Base-by-base conservation (phyloP, 257 asterid species). In the Parsonsia alboflavescens region DNA sequence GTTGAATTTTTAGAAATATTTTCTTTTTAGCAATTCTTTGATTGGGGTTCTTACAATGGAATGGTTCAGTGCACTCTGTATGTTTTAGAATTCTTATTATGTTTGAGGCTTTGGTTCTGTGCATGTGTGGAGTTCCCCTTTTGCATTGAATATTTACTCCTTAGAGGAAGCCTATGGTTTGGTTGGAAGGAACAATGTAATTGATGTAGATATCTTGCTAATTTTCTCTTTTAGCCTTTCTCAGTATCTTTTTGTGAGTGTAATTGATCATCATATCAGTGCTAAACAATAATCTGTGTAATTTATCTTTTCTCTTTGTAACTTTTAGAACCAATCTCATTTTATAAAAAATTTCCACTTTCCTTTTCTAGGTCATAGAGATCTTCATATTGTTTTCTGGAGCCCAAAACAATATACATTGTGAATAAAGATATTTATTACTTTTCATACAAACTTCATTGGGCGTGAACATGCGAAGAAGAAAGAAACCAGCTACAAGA, bases 381-480 rank as follows among this genome's bases (percentile, higher is more conserved):
- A 65, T 39, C 30, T 65, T 26, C 16, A 39, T 39, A 39, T 17
- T 39, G 41, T 65, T 21, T 36, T 30, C 70, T 39, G 41, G 41
- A 65, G 49, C 28, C 49, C 50, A 19, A 16, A 22, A 22, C 22
- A 64, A 42, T 39, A 39, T 65, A 19, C 11, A 2, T 59, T 2
- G 21, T 7, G 50, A 8, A 65, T 65, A 65, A 33, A 65, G 50
- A 39, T 8, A 19, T 7, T 6, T 21, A 44, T 7, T 42, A n/a
- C n/a, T 42, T 17, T 65, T 65, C n/a, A 6, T 39, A 7, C 8
- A 1, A 39, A 10, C 70, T 39, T 39, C 69, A 39, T 21, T 65
- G 70, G 26, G 19, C 12, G 21, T 53, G 21, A 46, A 59, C 62
- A 73, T 73, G 77, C 46, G 61, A 11, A 44, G 30, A 49, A 61